Conservation (phyloP, 176 grass and related monocot genomes). For the Metroxylon sagu region DNA sequence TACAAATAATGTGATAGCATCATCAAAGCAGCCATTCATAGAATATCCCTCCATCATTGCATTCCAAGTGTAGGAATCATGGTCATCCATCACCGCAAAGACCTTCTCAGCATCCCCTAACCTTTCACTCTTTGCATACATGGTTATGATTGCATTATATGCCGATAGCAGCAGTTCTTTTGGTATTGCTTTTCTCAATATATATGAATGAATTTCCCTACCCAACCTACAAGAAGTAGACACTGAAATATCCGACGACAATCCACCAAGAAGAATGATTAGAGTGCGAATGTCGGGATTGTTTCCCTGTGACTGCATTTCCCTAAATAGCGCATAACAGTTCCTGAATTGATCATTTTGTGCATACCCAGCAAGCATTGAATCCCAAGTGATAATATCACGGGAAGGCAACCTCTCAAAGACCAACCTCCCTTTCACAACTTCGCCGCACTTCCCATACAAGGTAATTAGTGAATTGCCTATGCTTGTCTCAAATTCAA, state of each 20-base stretch:
- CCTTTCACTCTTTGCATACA: conserved; percentile 10
- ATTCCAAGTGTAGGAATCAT: conserved; percentile 11
- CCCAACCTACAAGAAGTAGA: conserved; percentile 5
- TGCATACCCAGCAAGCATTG: conserved; percentile 10
- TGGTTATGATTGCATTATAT: conserved; percentile 9
- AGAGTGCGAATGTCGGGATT: conserved; percentile 7
- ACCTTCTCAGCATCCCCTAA: conserved; percentile 7
- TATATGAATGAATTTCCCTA: conserved; percentile 11
- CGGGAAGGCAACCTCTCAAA: conserved; percentile 4
- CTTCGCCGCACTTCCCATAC: conserved; percentile 12
- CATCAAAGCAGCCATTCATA: background rate
- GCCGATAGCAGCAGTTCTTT: background rate
- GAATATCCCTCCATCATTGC: conserved; percentile 10
- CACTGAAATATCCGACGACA: background rate
- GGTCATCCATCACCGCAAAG: background rate
- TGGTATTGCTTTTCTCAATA: background rate
- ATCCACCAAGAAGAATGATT: conserved; percentile 8
- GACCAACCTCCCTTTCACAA: background rate
- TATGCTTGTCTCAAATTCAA: conserved; percentile 1
- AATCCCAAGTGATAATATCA: conserved; percentile 18
- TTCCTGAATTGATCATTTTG: background rate
- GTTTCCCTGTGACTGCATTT: background rate
- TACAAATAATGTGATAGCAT: conserved; percentile 8
- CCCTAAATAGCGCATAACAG: background rate
- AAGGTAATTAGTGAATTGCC: conserved; percentile 16